Conservation (phyloP, 1,284 basidiomycete genomes). For the Pseudozyma pruni region DNA sequence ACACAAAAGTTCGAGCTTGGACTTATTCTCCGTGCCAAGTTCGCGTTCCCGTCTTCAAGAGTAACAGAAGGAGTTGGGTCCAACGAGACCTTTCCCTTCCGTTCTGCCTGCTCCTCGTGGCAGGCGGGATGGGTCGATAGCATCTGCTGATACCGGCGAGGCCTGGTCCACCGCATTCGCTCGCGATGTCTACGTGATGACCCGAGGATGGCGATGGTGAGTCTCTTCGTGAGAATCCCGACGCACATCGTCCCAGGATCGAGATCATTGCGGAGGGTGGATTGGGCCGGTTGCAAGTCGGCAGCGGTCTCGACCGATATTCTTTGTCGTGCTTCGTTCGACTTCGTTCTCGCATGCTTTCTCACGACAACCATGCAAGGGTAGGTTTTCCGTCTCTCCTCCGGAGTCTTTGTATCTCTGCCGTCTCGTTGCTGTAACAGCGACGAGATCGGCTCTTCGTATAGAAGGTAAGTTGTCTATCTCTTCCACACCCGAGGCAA, state of each 20-base stretch:
- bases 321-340: not conserved
- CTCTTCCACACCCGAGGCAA: not conserved
- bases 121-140: constrained; percentile 33
- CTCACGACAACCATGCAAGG: not conserved
- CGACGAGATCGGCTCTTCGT: constrained; percentile 7
- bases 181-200: constrained; percentile 27
- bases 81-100: constrained; percentile 24
- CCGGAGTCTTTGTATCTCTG: not conserved
- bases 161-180: constrained; percentile 35
- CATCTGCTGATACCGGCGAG: constrained; percentile 48
- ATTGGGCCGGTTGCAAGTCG: constrained; percentile 51
- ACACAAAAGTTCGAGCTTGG: constrained; percentile 60
- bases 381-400: constrained; percentile 8
- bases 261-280: constrained; percentile 44
- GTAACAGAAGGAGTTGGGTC: constrained; percentile 34
- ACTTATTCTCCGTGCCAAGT: constrained; percentile 54
- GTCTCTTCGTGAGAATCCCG: constrained; percentile 52
- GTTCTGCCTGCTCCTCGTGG: constrained; percentile 36
- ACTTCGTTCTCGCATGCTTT: not conserved
- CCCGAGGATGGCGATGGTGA: constrained; percentile 49
- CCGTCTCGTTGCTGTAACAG: constrained; percentile 11
- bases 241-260: constrained; percentile 50
- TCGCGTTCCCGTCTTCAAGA: constrained; percentile 62
- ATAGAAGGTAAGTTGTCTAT: constrained; percentile 16
- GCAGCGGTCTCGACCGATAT: constrained; percentile 53